Percentiles rank a stretch among this genome's conserved stretches.
Conservation (phyloP, 2,329 filamentous ascomycete genomes). For the Xylaria sp. region DNA sequence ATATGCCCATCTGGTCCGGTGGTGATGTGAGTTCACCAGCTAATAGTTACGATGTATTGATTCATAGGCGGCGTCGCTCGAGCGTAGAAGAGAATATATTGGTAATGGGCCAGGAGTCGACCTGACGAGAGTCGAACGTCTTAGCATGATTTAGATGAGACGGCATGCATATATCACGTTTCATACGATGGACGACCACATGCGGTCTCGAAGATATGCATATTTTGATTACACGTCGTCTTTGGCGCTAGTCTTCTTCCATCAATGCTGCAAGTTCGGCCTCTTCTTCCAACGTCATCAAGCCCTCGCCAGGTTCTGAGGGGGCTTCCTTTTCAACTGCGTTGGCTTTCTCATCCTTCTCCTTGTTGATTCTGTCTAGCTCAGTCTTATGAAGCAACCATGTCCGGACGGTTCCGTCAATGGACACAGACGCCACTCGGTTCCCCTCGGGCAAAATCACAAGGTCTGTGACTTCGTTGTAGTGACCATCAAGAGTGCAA, state of each 20-base stretch:
- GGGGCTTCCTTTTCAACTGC: conserved; percentile 61
- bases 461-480: conserved; percentile 89
- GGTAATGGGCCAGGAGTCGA: not conserved
- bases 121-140: too few species aligned
- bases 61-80: not conserved
- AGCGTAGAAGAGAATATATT: not conserved
- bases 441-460: conserved; percentile 66
- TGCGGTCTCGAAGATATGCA: not conserved
- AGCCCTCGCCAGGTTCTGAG: conserved; percentile 58
- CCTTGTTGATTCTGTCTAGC: conserved; percentile 62
- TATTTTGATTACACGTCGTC: not conserved
- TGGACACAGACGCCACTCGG: conserved; percentile 80
- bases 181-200: not conserved
- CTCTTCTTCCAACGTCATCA: conserved; percentile 90
- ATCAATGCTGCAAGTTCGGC: conserved; percentile 91
- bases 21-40: too few species aligned
- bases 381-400: conserved; percentile 78
- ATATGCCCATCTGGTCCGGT: too few species aligned
- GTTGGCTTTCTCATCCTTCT: conserved; percentile 62
- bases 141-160: not conserved
- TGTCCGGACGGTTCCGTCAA: conserved; percentile 86
- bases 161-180: not conserved
- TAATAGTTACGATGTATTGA: not conserved
- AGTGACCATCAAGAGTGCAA: conserved; percentile 84
- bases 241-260: conserved; percentile 64